Conservation (phyloP, 2,329 filamentous ascomycete species). For the Diaporthe amygdali region DNA sequence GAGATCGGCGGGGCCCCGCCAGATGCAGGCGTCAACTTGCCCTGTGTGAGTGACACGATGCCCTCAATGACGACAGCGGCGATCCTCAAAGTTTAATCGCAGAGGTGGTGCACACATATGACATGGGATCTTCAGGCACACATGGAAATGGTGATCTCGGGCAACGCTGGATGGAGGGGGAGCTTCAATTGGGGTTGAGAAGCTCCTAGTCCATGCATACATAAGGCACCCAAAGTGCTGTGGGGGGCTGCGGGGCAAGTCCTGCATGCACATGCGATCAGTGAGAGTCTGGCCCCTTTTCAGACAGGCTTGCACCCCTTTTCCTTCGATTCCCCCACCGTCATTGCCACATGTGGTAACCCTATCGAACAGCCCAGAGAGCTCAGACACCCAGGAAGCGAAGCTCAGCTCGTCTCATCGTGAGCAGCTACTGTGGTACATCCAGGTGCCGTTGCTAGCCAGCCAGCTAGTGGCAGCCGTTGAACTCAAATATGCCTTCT, state of each 20-base stretch:
- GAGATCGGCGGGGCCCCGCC: neutral
- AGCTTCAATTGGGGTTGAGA: neutral
- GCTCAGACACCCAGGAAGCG: neutral
- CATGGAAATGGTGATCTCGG: neutral
- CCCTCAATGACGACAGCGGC: constrained; percentile 19
- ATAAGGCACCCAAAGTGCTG: neutral
- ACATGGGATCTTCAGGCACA: constrained; percentile 16
- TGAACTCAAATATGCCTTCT: neutral
- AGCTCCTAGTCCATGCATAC: neutral
- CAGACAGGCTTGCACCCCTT: neutral
- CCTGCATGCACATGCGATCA: neutral
- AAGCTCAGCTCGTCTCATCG: neutral
- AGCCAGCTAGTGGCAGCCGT: neutral
- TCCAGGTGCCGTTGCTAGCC: neutral
- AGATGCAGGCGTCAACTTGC: neutral
- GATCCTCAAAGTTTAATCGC: neutral
- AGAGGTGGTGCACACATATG: neutral
- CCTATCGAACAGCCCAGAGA: neutral
- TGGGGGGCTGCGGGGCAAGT: neutral
- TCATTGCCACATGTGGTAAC: neutral
- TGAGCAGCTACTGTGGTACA: neutral
- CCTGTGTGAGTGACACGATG: constrained; percentile 2
- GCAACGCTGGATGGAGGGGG: neutral
- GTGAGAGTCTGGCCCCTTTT: neutral
- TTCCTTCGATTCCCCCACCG: neutral